Evolutionary conservation across 2,329 filamentous ascomycete genomes (phyloP).

Genomic region (Ceratocystis huliohia): DNA sequence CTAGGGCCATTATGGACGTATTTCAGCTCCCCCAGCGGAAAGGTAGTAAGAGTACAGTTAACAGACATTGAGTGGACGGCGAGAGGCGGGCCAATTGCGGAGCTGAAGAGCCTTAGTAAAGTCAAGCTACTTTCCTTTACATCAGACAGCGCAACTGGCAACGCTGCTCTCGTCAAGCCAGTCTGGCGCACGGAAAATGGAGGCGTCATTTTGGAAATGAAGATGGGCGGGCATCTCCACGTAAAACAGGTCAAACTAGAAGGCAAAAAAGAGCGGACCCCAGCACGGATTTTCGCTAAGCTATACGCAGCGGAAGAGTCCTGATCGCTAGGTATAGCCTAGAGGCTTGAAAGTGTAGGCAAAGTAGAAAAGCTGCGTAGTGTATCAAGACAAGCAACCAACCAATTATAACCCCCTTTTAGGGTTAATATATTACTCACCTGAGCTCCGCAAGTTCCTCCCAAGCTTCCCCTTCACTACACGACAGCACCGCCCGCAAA

Average conservation of each 20-base stretch:
- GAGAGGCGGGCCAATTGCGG: neutral
- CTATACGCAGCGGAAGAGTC: neutral
- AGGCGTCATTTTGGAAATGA: constrained; percentile 24
- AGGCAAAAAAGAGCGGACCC: constrained; percentile 26
- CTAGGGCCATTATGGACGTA: constrained; percentile 55
- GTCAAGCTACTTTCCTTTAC: neutral
- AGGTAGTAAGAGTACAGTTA: constrained; percentile 12
- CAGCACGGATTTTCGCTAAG: constrained; percentile 15
- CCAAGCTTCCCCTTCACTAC: neutral
- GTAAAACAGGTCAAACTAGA: constrained; percentile 28
- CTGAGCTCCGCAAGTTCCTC: neutral
- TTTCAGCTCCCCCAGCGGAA: neutral
- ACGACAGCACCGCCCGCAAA: neutral
- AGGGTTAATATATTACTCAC: neutral
- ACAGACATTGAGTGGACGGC: neutral
- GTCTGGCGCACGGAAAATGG: constrained; percentile 17
- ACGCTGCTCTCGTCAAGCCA: neutral
- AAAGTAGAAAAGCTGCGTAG: no score
- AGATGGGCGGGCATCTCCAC: constrained; percentile 23
- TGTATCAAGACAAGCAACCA: neutral
- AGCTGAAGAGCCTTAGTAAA: neutral
- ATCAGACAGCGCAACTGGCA: neutral
- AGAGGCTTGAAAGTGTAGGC: no score
- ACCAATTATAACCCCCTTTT: neutral
- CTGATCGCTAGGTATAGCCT: no score